Conservation (phyloP, 495 filamentous ascomycete species). For the Melanomma pulvis-pyrius region DNA sequence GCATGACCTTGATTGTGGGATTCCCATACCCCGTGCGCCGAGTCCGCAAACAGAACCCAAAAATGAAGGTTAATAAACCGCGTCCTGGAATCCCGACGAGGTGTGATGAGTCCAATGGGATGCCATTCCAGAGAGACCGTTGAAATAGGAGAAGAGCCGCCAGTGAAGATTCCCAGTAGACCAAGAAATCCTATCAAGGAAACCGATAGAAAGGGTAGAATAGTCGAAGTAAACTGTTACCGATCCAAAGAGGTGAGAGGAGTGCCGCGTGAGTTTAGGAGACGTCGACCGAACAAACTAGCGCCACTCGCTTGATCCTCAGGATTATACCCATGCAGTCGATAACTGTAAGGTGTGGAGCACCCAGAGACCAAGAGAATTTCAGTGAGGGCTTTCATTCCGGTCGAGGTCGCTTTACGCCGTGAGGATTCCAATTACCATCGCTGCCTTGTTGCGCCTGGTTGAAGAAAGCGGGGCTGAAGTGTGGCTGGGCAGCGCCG, state of each 20-base stretch:
- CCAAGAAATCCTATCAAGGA: too few relatives aligned
- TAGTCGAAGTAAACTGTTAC: neutral
- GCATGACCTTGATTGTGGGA: neutral
- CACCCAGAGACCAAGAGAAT: neutral
- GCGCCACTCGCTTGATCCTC: neutral
- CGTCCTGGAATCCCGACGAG: neutral
- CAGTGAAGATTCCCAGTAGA: too few relatives aligned
- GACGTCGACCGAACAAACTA: neutral
- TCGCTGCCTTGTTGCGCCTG: constrained; percentile 55
- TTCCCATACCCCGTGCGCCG: neutral
- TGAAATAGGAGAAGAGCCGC: neutral
- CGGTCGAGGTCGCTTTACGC: constrained; percentile 60
- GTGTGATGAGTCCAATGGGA: neutral
- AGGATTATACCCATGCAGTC: neutral
- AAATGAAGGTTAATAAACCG: neutral
- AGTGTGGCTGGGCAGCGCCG: constrained; percentile 67
- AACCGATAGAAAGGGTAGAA: neutral
- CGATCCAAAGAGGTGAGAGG: neutral
- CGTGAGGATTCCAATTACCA: constrained; percentile 80
- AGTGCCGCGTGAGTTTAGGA: neutral
- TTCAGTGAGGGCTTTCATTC: constrained; percentile 17
- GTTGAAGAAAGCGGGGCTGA: constrained; percentile 82
- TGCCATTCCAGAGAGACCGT: neutral
- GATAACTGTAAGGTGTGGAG: neutral
- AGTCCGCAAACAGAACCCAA: neutral